Evolutionary conservation across 331 rosid species (phyloP), one percentile per base, ranked within the genome.

Genomic region (Acacia pycnantha): DNA sequence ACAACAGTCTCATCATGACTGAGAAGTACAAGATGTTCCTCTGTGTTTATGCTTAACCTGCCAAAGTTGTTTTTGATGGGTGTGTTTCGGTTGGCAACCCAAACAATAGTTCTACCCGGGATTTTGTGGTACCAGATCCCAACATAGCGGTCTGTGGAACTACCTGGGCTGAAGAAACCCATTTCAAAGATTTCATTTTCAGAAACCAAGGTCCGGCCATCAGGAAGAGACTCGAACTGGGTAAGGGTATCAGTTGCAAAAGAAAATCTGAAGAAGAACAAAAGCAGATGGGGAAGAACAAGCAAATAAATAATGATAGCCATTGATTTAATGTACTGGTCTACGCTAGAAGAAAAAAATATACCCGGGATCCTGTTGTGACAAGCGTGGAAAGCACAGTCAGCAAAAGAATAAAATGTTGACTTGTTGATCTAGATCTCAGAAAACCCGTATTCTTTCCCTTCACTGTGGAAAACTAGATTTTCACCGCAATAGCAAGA

Each of bases 101-200:
- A 87, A n/a, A 84, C 83, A 18, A 88, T 15, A 18, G 82, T 83
- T 51, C 24, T 80, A 0, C 16, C n/a, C 15, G 81, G 72, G 62
- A 79, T 83, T 2, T 82, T 78, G 74, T 71, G 78, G 80, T 53
- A 82, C 91, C 91, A 88, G 5, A 87, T 84, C 51, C 91, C 93
- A 64, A 90, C 50, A 66, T 74, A 86, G 18, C 78, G 85, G 47
- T 71, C 51, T 1, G 13, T 19, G 26, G 86, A 62, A 4, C 24
- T 76, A 35, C 81, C 81, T 62, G 89, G 91, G 68, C 71, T 80
- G 79, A 87, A 90, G 86, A 91, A 91, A 69, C 90, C 93, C 74
- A 89, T 44, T 40, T 77, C 85, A 22, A 85, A 90, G 51, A 27
- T 76, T 62, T 79, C 93, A 41, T 54, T 75, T 35, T 24, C 29